These are phyloP conservation scores for Hypoxylon sp. DNA, from an alignment of 2,329 filamentous ascomycete genomes.

Conservation along the genomic window DNA sequence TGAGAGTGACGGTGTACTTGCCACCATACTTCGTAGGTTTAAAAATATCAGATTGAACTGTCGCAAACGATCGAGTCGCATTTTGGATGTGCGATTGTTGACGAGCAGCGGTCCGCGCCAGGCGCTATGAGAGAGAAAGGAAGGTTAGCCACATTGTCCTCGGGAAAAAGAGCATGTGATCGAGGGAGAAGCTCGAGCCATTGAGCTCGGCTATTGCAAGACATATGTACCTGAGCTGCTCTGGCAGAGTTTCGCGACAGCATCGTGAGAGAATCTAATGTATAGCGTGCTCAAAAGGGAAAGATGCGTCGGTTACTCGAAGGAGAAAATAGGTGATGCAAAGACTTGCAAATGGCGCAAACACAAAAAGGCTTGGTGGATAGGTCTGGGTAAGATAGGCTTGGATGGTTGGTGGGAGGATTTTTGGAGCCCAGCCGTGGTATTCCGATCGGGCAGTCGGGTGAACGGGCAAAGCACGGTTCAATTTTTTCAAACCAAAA, in stretches of 20 bases:
- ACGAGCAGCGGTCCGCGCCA: constrained; percentile 65
- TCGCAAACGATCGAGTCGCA: constrained; percentile 76
- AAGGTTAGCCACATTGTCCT: constrained; percentile 49
- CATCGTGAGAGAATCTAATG: constrained; percentile 58
- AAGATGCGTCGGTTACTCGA: constrained; percentile 40
- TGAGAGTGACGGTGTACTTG: constrained; percentile 99
- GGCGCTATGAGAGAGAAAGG: constrained; percentile 59
- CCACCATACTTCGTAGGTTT: constrained; percentile 99
- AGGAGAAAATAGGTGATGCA: constrained; percentile 42
- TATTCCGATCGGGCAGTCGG: constrained; percentile 51
- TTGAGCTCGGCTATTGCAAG: constrained; percentile 35
- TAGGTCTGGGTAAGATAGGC: constrained; percentile 26
- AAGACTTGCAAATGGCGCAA: constrained; percentile 55
- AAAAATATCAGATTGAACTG: constrained; percentile 94
- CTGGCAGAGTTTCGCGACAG: constrained; percentile 71
- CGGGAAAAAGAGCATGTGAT: constrained; percentile 42
- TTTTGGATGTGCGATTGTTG: constrained; percentile 61
- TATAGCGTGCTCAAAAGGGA: constrained; percentile 31
- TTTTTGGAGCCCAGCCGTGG: constrained; percentile 44
- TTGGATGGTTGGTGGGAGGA: constrained; percentile 12
- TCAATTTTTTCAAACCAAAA: constrained; percentile 13
- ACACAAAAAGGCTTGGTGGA: constrained; percentile 49
- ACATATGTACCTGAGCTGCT: constrained; percentile 69
- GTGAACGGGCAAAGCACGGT: constrained; percentile 39
- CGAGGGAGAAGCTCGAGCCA: constrained; percentile 38